Evolutionary conservation across 495 filamentous ascomycete genomes (phyloP).

Genomic region (Penicillium lividum): DNA sequence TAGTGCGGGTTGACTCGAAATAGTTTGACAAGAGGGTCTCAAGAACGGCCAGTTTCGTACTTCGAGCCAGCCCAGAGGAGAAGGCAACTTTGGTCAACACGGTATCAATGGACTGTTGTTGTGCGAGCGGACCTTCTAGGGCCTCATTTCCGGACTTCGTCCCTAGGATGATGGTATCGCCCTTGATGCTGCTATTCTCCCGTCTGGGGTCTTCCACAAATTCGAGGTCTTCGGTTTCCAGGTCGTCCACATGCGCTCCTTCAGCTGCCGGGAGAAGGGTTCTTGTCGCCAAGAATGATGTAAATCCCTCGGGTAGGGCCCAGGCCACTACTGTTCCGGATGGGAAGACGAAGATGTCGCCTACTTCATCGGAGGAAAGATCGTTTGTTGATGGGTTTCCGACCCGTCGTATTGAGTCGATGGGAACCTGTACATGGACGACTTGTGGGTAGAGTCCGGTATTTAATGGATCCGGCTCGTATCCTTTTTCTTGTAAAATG

Average conservation of each 20-base stretch:
- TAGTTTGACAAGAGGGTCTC: slow-evolving; percentile 82
- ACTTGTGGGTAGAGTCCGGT: slow-evolving; percentile 67
- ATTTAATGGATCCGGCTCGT: slow-evolving; percentile 59
- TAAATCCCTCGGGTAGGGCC: slow-evolving; percentile 72
- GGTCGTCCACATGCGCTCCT: slow-evolving; percentile 64
- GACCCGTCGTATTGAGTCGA: slow-evolving; percentile 50
- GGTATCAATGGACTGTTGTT: slow-evolving; percentile 61
- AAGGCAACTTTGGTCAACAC: slow-evolving; percentile 94
- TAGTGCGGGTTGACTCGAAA: slow-evolving; percentile 77
- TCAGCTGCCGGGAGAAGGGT: slow-evolving; percentile 74
- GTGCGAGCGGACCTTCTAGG: slow-evolving; percentile 13
- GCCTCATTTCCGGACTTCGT: slow-evolving; percentile 52
- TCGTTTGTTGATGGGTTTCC: slow-evolving; percentile 57
- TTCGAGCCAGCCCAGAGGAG: slow-evolving; percentile 89
- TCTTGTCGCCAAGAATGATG: slow-evolving; percentile 68
- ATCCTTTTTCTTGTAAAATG: slow-evolving; percentile 71
- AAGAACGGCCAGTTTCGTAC: slow-evolving; percentile 93
- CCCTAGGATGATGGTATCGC: slow-evolving; percentile 87
- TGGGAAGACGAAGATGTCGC: slow-evolving; percentile 95
- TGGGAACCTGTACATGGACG: slow-evolving; percentile 61
- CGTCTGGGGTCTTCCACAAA: slow-evolving; percentile 74
- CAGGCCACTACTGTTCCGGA: slow-evolving; percentile 94
- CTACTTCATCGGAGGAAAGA: slow-evolving; percentile 63
- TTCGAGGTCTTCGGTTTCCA: slow-evolving; percentile 88
- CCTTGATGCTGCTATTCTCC: slow-evolving; percentile 77